Conservation (phyloP, 1,284 basidiomycete species). For the Psilocybe mexicana region DNA sequence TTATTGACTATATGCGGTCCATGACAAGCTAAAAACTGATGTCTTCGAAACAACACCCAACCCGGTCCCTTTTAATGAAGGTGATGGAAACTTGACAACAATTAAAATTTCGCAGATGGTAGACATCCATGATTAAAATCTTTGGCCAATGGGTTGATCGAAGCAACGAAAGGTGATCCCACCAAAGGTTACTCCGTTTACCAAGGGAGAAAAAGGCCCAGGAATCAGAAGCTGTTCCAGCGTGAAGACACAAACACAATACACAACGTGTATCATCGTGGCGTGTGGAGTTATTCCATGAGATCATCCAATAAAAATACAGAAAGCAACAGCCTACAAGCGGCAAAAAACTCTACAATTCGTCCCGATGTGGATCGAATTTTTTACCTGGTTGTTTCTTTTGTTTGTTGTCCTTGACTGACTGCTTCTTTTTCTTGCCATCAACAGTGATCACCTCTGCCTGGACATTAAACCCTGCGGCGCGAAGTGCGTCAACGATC, state of each 20-base stretch:
- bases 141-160: not conserved
- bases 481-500: slow-evolving; percentile 40
- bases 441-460: slow-evolving; percentile 26
- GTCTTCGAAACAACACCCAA: not conserved
- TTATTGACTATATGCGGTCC: not conserved
- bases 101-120: slow-evolving; percentile 1
- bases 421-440: slow-evolving; percentile 7
- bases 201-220: not conserved
- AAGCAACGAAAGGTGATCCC: not conserved
- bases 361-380: slow-evolving; percentile 25
- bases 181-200: not conserved
- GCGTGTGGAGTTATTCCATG: not conserved
- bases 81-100: slow-evolving; percentile 3
- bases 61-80: slow-evolving; percentile 1
- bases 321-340: slow-evolving; percentile 7
- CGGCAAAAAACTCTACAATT: slow-evolving; percentile 21
- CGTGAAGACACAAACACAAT: not conserved
- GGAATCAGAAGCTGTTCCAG: not conserved
- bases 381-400: slow-evolving; percentile 13
- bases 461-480: slow-evolving; percentile 44
- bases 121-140: slow-evolving; percentile 1
- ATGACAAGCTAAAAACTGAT: not conserved
- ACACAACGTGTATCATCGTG: not conserved
- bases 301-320: slow-evolving; percentile 13
- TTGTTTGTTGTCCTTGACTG: slow-evolving; percentile 12